These are phyloP conservation scores for Calycina marina DNA, from an alignment of 2,329 filamentous ascomycete species.

Conservation along the genomic window DNA sequence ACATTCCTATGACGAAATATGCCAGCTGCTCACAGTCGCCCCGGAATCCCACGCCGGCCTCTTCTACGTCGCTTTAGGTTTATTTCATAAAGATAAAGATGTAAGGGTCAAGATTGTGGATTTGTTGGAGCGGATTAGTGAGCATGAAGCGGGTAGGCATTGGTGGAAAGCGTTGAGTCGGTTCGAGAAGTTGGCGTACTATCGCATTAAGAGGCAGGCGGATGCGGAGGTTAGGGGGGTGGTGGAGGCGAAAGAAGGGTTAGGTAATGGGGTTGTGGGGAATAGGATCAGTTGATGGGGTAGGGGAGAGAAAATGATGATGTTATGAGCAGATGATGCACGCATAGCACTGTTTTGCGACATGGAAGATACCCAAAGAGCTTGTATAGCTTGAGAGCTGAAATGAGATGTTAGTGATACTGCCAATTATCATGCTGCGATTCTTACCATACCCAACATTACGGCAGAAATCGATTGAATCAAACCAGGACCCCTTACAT, in stretches of 20 bases:
- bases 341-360: no score
- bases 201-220: slow-evolving; percentile 56
- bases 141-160: slow-evolving; percentile 82
- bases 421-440: no score
- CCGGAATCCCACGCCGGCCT: slow-evolving; percentile 77
- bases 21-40: slow-evolving; percentile 66
- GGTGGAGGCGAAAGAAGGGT: slow-evolving; percentile 8
- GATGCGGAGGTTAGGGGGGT: slow-evolving; percentile 33
- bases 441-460: no score
- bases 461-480: no score
- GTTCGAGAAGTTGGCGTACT: slow-evolving; percentile 78
- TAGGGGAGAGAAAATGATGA: background rate
- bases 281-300: slow-evolving; percentile 33
- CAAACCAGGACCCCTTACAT: no score
- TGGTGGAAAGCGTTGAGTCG: slow-evolving; percentile 80
- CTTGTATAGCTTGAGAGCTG: no score
- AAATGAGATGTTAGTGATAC: no score
- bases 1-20: slow-evolving; percentile 72
- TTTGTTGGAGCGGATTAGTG: slow-evolving; percentile 65
- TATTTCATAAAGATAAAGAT: slow-evolving; percentile 78
- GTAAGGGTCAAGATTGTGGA: slow-evolving; percentile 67
- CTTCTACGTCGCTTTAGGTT: slow-evolving; percentile 78
- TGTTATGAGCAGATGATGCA: background rate
- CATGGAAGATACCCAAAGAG: no score
- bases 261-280: slow-evolving; percentile 18